Percentiles rank a stretch among this genome's conserved stretches.
These are phyloP conservation scores for Crassisporium funariophilum DNA, from an alignment of 768 basidiomycete species.

Conservation along the genomic window DNA sequence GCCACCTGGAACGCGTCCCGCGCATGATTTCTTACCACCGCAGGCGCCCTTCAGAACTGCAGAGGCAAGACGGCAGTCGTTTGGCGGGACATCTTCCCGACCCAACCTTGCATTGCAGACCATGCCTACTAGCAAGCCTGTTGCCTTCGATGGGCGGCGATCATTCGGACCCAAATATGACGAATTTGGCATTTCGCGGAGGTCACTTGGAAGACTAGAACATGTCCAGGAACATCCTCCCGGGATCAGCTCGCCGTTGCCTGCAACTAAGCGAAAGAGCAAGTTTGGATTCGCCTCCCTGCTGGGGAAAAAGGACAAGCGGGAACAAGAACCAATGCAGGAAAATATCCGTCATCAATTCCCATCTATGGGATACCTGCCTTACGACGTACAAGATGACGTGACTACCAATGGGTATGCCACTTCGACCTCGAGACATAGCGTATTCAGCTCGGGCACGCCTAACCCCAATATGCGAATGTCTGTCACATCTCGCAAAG, in stretches of 20 bases:
- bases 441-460: constrained; percentile 42
- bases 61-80: constrained; percentile 74
- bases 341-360: constrained; percentile 46
- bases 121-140: constrained; percentile 40
- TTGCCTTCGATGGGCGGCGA: constrained; percentile 38
- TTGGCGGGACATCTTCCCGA: constrained; percentile 63
- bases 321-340: constrained; percentile 35
- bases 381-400: constrained; percentile 54
- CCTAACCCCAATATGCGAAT: constrained; percentile 46
- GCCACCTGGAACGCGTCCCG: constrained; percentile 43
- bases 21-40: constrained; percentile 59
- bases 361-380: constrained; percentile 47
- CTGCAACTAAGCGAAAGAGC: constrained; percentile 65
- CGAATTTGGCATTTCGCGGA: constrained; percentile 72
- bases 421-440: constrained; percentile 53
- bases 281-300: constrained; percentile 70
- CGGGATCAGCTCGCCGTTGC: constrained; percentile 29
- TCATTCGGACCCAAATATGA: constrained; percentile 53
- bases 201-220: constrained; percentile 53
- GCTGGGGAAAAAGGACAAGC: constrained; percentile 53
- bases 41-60: constrained; percentile 60
- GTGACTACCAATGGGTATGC: constrained; percentile 45
- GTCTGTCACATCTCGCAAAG: constrained; percentile 69
- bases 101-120: constrained; percentile 57
- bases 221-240: constrained; percentile 32